Base-by-base conservation (phyloP, 179 eudicot species). In the Silene vulgaris region DNA sequence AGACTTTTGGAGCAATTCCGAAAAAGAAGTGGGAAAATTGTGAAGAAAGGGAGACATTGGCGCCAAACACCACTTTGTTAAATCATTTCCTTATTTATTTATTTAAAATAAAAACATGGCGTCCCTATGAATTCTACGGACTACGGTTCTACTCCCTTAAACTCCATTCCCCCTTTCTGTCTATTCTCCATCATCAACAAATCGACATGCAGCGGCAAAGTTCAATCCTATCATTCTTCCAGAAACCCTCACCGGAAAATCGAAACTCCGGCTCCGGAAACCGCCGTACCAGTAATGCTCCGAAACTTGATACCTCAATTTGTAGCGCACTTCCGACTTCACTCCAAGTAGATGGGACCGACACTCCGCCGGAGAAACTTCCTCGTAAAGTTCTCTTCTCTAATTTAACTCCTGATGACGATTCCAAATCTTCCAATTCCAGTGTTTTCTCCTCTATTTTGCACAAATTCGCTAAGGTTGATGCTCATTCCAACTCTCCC, bases 301-400 rank as follows among this genome's bases (percentile, higher is more conserved):
- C 40, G 3, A 35, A 35, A 35, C 40, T 5, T 35, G 8, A 35
- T 1, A 35, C 37, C 4, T 32, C 37, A 32, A 3, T 32, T 32
- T 32, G 37, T 32, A 32, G 5, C 4, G 37, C 37, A 32, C 37
- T 32, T 32, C 37, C 37, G 37, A 32, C 37, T 32, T 4, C 4
- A 32, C 37, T 32, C 37, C 5, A 4, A 32, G 37, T 32, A 3
- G 4, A 32, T 32, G 37, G 37, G 37, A 91, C 83, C 37, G 97
- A 88, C n/a, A 96, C 98, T 23, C 98, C 99, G 52, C 98, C 97
- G 16, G 98, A 93, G 85, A 96, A 96, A 85, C 77, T 65, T 78
- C 97, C 92, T 28, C 93, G 94, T 69, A 83, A 69, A 78, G 57
- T 87, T 68, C 13, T 86, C n/a, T 70, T 84, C 8, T 74, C 77